These are phyloP conservation scores for Metahyphopichia silvanorum DNA, from an alignment of 805 yeast genomes.

Conservation along the genomic window DNA sequence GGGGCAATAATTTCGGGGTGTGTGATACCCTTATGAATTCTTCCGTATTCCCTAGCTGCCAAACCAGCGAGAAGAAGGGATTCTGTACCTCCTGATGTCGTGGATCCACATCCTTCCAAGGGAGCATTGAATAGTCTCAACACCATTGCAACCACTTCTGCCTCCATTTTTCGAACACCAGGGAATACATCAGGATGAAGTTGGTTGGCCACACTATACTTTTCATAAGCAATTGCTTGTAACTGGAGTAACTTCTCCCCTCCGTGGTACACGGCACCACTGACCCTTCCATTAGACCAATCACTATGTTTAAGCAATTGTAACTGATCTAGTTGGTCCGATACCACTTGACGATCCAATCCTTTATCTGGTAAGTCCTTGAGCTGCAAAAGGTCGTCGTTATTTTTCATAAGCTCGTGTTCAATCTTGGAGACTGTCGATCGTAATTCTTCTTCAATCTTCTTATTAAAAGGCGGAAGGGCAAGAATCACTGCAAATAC, in stretches of 20 bases:
- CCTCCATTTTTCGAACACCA: conserved; percentile 92
- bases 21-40: conserved; percentile 49
- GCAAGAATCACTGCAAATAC: conserved; percentile 31
- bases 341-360: conserved; percentile 43
- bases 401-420: conserved; percentile 52
- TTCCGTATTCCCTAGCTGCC: conserved; percentile 81
- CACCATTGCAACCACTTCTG: conserved; percentile 93
- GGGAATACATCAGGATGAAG: conserved; percentile 97
- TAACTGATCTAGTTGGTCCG: conserved; percentile 48
- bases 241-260: conserved; percentile 72
- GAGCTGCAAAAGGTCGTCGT: conserved; percentile 43
- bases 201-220: conserved; percentile 86
- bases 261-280: conserved; percentile 97
- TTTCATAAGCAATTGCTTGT: conserved; percentile 73
- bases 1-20: conserved; percentile 90
- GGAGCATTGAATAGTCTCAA: conserved; percentile 81
- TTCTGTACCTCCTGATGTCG: conserved; percentile 95
- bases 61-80: conserved; percentile 82
- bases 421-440: conserved; percentile 52
- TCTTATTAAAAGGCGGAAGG: conserved; percentile 52
- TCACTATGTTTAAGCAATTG: conserved; percentile 58
- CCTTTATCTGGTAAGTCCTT: conserved; percentile 60
- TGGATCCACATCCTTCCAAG: conserved; percentile 54
- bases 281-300: conserved; percentile 83
- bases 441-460: conserved; percentile 59